These are phyloP conservation scores for Euphorbia schlechtendalii DNA, from an alignment of 441 rosid species.

Conservation along the genomic window DNA sequence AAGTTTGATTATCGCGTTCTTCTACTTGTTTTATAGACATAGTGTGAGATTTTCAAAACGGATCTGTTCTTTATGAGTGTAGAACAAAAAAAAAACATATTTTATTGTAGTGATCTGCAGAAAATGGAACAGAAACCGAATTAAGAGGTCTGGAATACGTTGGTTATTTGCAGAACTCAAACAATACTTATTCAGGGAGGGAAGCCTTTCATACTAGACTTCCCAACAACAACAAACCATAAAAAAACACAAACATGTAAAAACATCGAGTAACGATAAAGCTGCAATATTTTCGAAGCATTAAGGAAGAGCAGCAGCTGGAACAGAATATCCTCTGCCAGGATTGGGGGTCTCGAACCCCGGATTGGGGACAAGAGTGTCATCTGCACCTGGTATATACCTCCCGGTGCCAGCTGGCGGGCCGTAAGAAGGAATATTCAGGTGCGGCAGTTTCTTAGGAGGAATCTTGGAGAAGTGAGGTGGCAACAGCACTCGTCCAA, in stretches of 20 bases:
- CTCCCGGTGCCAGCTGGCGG: constrained; percentile 32
- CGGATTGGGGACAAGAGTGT: constrained; percentile 6
- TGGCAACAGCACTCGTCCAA: constrained; percentile 48
- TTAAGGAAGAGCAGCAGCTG: constrained; percentile 33
- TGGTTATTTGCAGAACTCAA: no score
- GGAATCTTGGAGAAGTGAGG: constrained; percentile 6
- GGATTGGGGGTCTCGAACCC: constrained; percentile 31
- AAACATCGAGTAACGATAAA: not conserved
- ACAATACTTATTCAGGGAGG: constrained; percentile 2
- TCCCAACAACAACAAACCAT: constrained; percentile 4
- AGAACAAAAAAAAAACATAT: not conserved
- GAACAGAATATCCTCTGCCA: constrained; percentile 11
- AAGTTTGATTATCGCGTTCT: no score
- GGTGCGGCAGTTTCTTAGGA: not conserved
- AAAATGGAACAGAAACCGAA: not conserved
- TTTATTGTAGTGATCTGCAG: not conserved
- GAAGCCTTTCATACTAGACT: not conserved
- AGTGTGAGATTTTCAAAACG: not conserved
- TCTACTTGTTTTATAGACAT: not conserved
- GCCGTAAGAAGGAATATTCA: constrained; percentile 24
- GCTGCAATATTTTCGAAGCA: no score
- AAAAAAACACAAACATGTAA: not conserved
- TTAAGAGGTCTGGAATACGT: not conserved
- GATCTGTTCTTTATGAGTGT: not conserved
- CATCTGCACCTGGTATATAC: constrained; percentile 49